Base-by-base conservation (phyloP, 345 rosid species). In the Aegle marmelos region DNA sequence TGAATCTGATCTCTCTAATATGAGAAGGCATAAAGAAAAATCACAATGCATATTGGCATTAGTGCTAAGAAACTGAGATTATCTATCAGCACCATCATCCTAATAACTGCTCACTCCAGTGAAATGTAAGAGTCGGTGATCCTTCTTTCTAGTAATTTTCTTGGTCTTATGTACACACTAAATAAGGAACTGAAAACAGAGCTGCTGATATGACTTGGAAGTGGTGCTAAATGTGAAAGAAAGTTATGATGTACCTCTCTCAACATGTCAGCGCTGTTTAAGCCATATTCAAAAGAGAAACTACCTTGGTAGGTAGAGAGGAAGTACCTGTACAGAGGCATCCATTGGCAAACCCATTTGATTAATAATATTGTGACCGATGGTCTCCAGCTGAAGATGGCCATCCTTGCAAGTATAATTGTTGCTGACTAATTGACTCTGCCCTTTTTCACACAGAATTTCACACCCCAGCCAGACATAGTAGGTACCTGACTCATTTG, bases 391-490 rank as follows among this genome's bases (percentile, higher is more conserved):
- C 54, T 64, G 72, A 54, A 11, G 66, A 68, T 65, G 64, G 74
- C 56, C 78, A 61, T 69, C 83, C 53, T 73, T 37, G 73, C 22
- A 21, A 10, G 72, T 33, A 22, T 2, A 69, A 25, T 71, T 58
- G 67, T 71, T 9, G 78, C 79, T 61, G 57, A 60, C 68, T 62
- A 48, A 67, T 37, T 76, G 76, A 39, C 65, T 79, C 77, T 65
- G 76, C 60, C 66, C 36, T 76, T 77, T 63, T 33, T 69, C 72
- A 54, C 21, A 7, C 27, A 33, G 66, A 57, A 64, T 59, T 22
- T 79, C 75, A 25, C 60, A 57, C 41, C 90, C 88, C 61, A 81
- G 65, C 90, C 90, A 87, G 69, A 87, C 81, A 79, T 80, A 87
- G 48, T 79, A 39, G 34, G 72, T 66, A n/a, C 78, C 48, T 64